Evolutionary conservation across 2,329 filamentous ascomycete genomes (phyloP), one percentile per base, ranked within the genome.

Genomic region (Hymenoscyphus infarciens): DNA sequence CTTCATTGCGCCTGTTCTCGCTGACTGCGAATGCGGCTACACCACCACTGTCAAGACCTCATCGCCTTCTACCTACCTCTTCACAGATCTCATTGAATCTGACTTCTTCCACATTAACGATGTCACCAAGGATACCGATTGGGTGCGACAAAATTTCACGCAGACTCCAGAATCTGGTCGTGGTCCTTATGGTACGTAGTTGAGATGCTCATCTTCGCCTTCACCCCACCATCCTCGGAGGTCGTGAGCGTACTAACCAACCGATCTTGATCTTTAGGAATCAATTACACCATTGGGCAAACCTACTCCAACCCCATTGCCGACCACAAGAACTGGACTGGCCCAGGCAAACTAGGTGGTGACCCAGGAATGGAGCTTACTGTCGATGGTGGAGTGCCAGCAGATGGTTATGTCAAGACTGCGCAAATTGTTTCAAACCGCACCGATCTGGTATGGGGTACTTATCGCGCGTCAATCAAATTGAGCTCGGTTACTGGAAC

Each of bases 11-110:
- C 61, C 64, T 8, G 70, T 68, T 42, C 52, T 66, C 13, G 81
- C 82, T 5, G 79, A 81, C 65, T 93, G 90, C 76, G 84, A 89
- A 69, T 94, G 90, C 72, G 90, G 90, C 59, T 93, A 91, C 74
- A 82, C 82, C 2, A 75, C 87, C 54, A 78, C 77, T 64, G 75
- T 79, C 15, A 35, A 38, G 45, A 79, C 77, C n/a, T 71, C 54
- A 25, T 52, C 64, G 19, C 27, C 75, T 55, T 75, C 76, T 31
- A 70, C 75, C 56, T 75, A 79, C 49, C 71, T 89, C 59, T 92
- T 90, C 73, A 91, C 87, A 2, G 86, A 92, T 64, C 72, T 86
- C 11, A 75, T 91, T 59, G 89, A 92, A 72, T 87, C 87, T 22
- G 87, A 93, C 75, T 93, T 93, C 71, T 77, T 86, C 2, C 83